Base-by-base conservation (phyloP, 805 yeast species). In the Yamadazyma philogaea region DNA sequence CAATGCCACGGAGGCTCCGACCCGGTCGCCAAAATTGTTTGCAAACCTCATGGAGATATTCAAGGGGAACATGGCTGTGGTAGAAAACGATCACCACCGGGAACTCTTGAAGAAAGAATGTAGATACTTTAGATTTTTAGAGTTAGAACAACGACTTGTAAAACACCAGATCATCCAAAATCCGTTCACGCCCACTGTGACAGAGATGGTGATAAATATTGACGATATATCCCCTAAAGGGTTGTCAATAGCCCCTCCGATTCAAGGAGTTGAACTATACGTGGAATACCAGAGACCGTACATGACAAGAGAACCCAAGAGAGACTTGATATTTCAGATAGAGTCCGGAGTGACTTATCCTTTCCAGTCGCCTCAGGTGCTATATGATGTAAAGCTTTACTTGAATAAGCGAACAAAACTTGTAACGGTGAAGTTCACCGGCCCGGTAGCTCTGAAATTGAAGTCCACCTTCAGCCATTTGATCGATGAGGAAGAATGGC, bases 101-200 rank as follows among this genome's bases (percentile, higher is more conserved):
- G 58, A 63, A 7, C 59, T 76, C 12, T 65, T 89, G 44, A 59
- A 83, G 7, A 70, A 70, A 40, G 97, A 89, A 56, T 85, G 95
- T 49, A 71, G 76, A 34, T 89, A 84, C 62, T 89, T 87, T 59
- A 70, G 91, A 36, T 83, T 89, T 51, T 64, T 78, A 36, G 88
- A 81, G 28, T 66, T 89, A 30, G 95, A 85, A 57, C 95, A 88
- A 63, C 63, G 72, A 46, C 57, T 89, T 18, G 60, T 84, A n/a
- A 74, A 75, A 37, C 77, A 74, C 51, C 59, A 59, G 20, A 68
- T 84, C 10, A 46, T 63, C 1, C 58, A 59, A 36, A 83, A 85
- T 51, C 84, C 87, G 0, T 70, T 77, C 48, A 33, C 19, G 15
- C 40, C 34, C 15, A 18, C 20, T 8, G 7, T 39, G 3, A 79